Base-by-base conservation (phyloP, 2,329 filamentous ascomycete genomes). In the Cytospora piceicola region DNA sequence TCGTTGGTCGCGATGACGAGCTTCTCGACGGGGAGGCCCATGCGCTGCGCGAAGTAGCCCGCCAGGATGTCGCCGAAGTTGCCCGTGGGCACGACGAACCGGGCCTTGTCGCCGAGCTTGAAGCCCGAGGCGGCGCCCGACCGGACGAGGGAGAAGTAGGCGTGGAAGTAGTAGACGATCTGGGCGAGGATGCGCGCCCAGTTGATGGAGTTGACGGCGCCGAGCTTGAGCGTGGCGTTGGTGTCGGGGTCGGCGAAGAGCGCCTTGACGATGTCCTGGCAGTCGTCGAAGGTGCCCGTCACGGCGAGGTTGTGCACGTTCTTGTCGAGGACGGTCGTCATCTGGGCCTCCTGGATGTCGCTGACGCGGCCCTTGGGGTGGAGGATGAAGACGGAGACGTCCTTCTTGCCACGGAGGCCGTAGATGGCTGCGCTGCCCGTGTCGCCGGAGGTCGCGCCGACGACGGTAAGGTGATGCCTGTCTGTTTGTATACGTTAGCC, bases 361-460 rank as follows among this genome's bases (percentile, higher is more conserved):
- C 90, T 93, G 69, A 98, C 90, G 71, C 93, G 91, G 68, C 93
- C 94, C 77, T 95, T 92, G 30, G 95, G 95, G 77, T 94, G 90
- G 73, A 98, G 85, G 75, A 99, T 98, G 81, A 96, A 95, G 61
- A 98, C 92, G 0, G 93, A 96, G 20, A 97, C 92, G 83, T 99
- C 95, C 80, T 96, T 94, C 87, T 98, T 98, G 63, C 94, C 93
- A 59, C 94, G 83, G 63, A 99, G 84, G 64, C 95, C 95, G 75
- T 98, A 97, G 72, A 99, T 98, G 70, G 95, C 95, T 14, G 94
- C 94, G 32, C 93, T 97, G 29, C 94, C 94, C 32, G 94, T 98
- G 76, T 93, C 92, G 69, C 93, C 93, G 73, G 89, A 93, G 20
- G 93, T 96, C 34, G 92, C 93, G 24, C 92, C 93, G 64, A 97